Conservation (phyloP, 345 rosid genomes). For the Carallia brachiata region DNA sequence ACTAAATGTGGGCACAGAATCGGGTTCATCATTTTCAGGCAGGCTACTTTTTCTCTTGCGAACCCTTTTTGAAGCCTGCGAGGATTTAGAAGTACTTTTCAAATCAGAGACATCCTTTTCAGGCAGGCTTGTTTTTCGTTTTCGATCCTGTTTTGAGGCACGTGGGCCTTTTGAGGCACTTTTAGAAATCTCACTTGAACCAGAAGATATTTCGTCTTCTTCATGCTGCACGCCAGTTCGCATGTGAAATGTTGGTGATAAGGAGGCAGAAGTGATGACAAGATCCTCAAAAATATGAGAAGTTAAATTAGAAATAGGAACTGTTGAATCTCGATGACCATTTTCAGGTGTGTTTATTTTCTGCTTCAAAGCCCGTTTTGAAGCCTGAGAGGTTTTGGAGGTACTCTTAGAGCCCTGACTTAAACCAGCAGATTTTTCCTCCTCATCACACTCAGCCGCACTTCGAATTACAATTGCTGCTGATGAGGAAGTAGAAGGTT, state of each 20-base stretch:
- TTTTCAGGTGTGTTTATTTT: conserved; percentile 21
- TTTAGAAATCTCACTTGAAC: conserved; percentile 30
- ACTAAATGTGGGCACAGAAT: neutral
- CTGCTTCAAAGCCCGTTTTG: conserved; percentile 19
- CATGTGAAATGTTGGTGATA: conserved; percentile 27
- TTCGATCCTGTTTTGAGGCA: conserved; percentile 22
- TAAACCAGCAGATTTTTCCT: conserved; percentile 45
- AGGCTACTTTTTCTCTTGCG: neutral
- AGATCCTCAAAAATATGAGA: neutral
- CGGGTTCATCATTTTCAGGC: neutral
- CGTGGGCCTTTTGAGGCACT: conserved; percentile 25
- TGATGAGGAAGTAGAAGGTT: conserved; percentile 32
- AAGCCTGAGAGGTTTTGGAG: conserved; percentile 26
- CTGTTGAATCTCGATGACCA: conserved; percentile 19
- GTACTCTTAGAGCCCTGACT: conserved; percentile 31
- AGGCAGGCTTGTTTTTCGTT: conserved; percentile 18
- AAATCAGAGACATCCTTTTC: conserved; percentile 14
- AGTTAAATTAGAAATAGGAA: conserved; percentile 15
- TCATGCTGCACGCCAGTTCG: conserved; percentile 67
- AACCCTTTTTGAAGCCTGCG: neutral
- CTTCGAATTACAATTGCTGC: conserved; percentile 75
- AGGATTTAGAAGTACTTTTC: neutral
- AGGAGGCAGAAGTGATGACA: too few species aligned
- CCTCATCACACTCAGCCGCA: conserved; percentile 84
- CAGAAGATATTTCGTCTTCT: conserved; percentile 55